Conservation (phyloP, 805 yeast species). For the Yarrowia divulgata region DNA sequence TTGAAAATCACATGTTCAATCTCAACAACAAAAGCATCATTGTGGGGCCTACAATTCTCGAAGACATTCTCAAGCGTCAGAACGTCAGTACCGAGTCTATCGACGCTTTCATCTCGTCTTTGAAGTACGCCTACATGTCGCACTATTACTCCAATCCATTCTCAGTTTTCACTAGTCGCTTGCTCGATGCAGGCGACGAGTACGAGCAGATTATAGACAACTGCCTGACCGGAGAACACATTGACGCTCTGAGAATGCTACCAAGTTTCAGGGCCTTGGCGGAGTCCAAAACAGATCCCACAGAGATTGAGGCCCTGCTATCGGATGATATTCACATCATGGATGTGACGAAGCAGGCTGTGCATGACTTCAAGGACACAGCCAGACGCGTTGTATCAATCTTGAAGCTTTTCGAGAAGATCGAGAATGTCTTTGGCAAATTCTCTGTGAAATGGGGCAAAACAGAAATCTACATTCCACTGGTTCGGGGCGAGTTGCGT, state of each 20-base stretch:
- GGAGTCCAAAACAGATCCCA: conserved; percentile 45
- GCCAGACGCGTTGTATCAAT: conserved; percentile 19
- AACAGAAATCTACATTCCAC: conserved; percentile 9
- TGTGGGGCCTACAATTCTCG: conserved; percentile 45
- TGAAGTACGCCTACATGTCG: conserved; percentile 50
- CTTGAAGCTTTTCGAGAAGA: conserved; percentile 22
- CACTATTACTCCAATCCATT: conserved; percentile 53
- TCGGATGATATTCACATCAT: conserved; percentile 39
- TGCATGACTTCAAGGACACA: conserved; percentile 42
- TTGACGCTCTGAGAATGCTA: conserved; percentile 49
- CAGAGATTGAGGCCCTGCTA: conserved; percentile 39
- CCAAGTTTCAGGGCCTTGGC: conserved; percentile 51
- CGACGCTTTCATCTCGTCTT: conserved; percentile 44
- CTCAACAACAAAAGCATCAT: conserved; percentile 40
- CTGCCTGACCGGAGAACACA: conserved; percentile 42
- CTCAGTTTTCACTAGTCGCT: conserved; percentile 42
- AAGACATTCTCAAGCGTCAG: conserved; percentile 43
- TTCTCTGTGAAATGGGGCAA: conserved; percentile 1
- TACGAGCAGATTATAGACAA: conserved; percentile 8
- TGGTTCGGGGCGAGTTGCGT: conserved; percentile 12
- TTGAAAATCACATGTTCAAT: conserved; percentile 43
- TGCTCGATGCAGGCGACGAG: conserved; percentile 3
- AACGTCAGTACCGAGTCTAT: conserved; percentile 44
- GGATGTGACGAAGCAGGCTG: conserved; percentile 39
- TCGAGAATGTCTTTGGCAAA: not conserved